Conservation (phyloP, 306 rosid genomes). For the Ormosia emarginata region DNA sequence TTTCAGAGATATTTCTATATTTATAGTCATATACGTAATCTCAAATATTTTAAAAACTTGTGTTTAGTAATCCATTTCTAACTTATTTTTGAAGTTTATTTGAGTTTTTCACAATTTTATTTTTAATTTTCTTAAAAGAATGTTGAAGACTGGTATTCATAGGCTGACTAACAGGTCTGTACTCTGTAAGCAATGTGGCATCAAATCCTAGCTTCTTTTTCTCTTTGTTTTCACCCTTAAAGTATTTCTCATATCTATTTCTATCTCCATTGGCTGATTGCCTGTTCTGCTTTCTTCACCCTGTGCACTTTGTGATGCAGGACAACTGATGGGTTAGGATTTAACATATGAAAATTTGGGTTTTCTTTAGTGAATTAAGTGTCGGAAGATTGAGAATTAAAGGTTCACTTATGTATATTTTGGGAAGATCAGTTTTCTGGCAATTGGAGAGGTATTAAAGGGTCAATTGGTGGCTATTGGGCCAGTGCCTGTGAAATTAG, state of each 20-base stretch:
- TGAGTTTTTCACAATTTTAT: background rate
- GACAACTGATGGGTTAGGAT: background rate
- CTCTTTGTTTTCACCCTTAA: background rate
- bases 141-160: background rate
- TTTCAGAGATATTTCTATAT: background rate
- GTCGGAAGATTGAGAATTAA: background rate
- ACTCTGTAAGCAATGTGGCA: background rate
- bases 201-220: background rate
- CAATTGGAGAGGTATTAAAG: background rate
- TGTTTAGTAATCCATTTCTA: background rate
- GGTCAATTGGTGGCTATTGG: background rate
- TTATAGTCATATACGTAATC: background rate
- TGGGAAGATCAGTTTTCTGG: background rate
- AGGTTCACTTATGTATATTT: no score
- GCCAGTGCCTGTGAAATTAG: background rate
- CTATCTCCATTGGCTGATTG: background rate
- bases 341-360: background rate
- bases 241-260: background rate
- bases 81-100: background rate
- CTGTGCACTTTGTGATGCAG: background rate
- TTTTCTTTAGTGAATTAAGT: background rate
- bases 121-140: background rate
- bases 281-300: background rate
- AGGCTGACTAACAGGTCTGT: background rate
- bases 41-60: background rate